phyloP scores from a whole-genome alignment of 1,139 yeast genomes.

The Suhomyces bribrorum region DNA sequence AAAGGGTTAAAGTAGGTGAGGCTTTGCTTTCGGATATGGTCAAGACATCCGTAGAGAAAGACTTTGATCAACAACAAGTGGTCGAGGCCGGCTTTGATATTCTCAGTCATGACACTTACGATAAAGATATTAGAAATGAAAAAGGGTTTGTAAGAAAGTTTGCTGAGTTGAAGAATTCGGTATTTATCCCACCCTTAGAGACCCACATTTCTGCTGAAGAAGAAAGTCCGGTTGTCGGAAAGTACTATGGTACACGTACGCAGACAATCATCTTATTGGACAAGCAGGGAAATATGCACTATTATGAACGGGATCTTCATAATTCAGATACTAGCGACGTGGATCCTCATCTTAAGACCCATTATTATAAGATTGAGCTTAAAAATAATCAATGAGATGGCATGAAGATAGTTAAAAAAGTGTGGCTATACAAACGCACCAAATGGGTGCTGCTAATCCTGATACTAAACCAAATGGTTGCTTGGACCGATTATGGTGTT shows the following conservation, averaged over 20 bases:
- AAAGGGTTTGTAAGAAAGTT: slow-evolving; percentile 32
- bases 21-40: slow-evolving; percentile 43
- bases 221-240: slow-evolving; percentile 33
- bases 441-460: too few species aligned
- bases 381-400: too few species aligned
- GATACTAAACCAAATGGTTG: too few species aligned
- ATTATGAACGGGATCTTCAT: slow-evolving; percentile 42
- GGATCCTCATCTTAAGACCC: slow-evolving; percentile 7
- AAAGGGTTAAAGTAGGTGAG: slow-evolving; percentile 61
- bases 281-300: slow-evolving; percentile 43
- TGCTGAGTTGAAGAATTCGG: slow-evolving; percentile 54
- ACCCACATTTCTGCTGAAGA: slow-evolving; percentile 18
- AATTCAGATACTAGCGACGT: slow-evolving; percentile 24
- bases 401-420: too few species aligned
- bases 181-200: slow-evolving; percentile 69
- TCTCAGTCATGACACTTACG: slow-evolving; percentile 49
- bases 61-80: slow-evolving; percentile 40
- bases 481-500: too few species aligned
- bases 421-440: too few species aligned
- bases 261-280: slow-evolving; percentile 75
- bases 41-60: slow-evolving; percentile 22
- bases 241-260: slow-evolving; percentile 84
- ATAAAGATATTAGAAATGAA: slow-evolving; percentile 26
- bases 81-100: slow-evolving; percentile 55
- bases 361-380: slow-evolving; percentile 12